Evolutionary conservation across 805 yeast species (phyloP), one percentile per base, ranked within the genome.

Genomic region (Lipomyces mesembrius): DNA sequence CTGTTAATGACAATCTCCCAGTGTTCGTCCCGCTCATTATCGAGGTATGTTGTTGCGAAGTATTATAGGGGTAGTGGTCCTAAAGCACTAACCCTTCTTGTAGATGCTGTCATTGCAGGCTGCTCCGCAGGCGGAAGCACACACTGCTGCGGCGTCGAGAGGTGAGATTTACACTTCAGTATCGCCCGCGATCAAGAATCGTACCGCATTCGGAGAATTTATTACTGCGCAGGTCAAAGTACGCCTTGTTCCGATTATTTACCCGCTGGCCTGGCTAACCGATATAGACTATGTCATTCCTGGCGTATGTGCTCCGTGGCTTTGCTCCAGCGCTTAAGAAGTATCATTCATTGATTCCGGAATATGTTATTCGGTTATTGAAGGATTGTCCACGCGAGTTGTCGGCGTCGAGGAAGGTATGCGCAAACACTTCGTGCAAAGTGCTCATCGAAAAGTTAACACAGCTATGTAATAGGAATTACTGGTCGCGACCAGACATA

Each of bases 381-480:
- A 97, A 93, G 77, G 98, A 96, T 77, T 95, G 98, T 77, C 99
- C 99, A 2, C 88, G 95, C 20, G 98, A 94, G 75, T 81, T 92
- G 59, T 90, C 96, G 3, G 88, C 92, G 2, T 97, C 97, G 0
- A 83, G 98, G 74, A 92, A 93, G 76, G 67, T 61, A 51, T 17
- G 43, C 12, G 37, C 20, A 43, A 22, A 20, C 8, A 22, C 9
- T 43, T 32, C 20, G 35, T 20, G 52, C 27, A 20, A 22, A 11
- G 2, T n/a, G 46, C 17, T 11, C 39, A 43, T n/a, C 52, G 17
- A 57, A 14, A 4, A 11, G 49, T 7, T 35, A 11, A n/a, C 22
- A 27, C 39, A 35, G 49, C 20, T 9, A 17, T 3, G n/a, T 25
- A 4, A 17, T 29, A 66, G 63, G 99, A 95, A 77, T 79, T 95